Base-by-base conservation (phyloP, 139 green algal species). In the Tetratostichococcus sp. region DNA sequence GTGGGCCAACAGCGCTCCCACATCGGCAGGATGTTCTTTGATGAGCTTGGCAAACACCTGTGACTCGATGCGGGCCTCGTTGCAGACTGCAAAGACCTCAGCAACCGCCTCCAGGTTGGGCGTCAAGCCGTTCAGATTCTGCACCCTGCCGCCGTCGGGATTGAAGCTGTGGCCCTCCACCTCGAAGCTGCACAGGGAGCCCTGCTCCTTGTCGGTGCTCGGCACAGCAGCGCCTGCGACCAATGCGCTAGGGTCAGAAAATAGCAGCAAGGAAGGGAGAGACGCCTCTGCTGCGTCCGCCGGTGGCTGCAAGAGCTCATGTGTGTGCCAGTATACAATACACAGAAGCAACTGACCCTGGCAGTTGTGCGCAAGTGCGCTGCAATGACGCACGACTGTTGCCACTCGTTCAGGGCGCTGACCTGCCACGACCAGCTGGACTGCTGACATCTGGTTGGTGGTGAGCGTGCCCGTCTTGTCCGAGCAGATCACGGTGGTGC, bases 401-500 rank as follows among this genome's bases (percentile, higher is more conserved):
- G n/a, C n/a, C n/a, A n/a, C n/a, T n/a, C n/a, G n/a, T n/a, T n/a
- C n/a, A n/a, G 8, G 39, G 39, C 39, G 8, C 8, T 50, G 8
- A 62, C 81, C 86, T 6, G 90, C 35, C 30, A 80, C 84, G 14
- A 89, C 84, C 43, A 98, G 73, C 31, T 80, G 72, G 17, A 94
- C 87, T 3, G 81, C 89, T 19, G 82, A 91, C 92, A 97, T 97
- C 78, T 90, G 86, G 85, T 97, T 97, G 71, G 92, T 96, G 79
- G 93, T 97, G 35, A 97, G 84, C 3, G 93, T 97, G 76, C 94
- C 91, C 26, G 94, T 98, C 87, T 98, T 98, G 86, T 98, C 94
- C n/a, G 88, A 94, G 80, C 94, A 98, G 84, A 98, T 98, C 87
- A 99, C 93, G 5, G 93, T 97, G 43, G 95, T 99, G 89, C 95